Base-by-base conservation (phyloP, 225 moss, liverwort and hornwort genomes). In the Thuidium tamariscinum region DNA sequence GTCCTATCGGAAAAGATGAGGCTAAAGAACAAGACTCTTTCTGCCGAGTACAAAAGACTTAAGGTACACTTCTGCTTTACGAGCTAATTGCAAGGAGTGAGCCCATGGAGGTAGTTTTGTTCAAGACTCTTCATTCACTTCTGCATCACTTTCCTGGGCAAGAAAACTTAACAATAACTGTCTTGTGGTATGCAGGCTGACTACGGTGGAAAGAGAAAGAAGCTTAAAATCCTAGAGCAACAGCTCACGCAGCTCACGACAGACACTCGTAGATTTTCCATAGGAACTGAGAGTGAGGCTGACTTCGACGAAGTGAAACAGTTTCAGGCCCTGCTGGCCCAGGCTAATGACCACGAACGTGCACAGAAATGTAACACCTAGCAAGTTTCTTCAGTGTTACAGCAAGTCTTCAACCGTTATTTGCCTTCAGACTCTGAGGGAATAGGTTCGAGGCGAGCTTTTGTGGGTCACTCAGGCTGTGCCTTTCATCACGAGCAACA, bases 1-100 rank as follows among this genome's bases (percentile, higher is more conserved):
- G 93, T 93, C n/a, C 81, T 93, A 19, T 92, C 93, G 9, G 93
- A 93, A 46, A 93, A 93, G 87, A 89, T 92, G 90, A 90, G 92
- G 56, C 83, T 90, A 3, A 92, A 93, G 85, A 93, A 93, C 89
- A 93, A 93, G 88, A 83, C 85, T 16, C 87, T 93, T 66, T 80
- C 88, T 76, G 85, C 84, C 27, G 93, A 93, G 78, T 93, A 90
- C 87, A 92, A 88, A 85, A 89, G 88, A 88, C 92, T 93, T 29
- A 93, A 93, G 92, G 93, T 91, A 77, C 23, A 54, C 20, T 36
- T 17, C 5, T 20, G 57, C 51, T 81, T 49, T 15, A 20, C 59
- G 49, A 22, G 7, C 11, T 19, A 25, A 32, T 75, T 73, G 25
- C 79, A 32, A 68, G 16, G 11, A 74, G 7, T 41, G 5, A 19